A percentile compares a stretch with the other conserved stretches of the same genome.
phyloP scores from a whole-genome alignment of 768 basidiomycete species.

The Phlegmacium glaucopus region DNA sequence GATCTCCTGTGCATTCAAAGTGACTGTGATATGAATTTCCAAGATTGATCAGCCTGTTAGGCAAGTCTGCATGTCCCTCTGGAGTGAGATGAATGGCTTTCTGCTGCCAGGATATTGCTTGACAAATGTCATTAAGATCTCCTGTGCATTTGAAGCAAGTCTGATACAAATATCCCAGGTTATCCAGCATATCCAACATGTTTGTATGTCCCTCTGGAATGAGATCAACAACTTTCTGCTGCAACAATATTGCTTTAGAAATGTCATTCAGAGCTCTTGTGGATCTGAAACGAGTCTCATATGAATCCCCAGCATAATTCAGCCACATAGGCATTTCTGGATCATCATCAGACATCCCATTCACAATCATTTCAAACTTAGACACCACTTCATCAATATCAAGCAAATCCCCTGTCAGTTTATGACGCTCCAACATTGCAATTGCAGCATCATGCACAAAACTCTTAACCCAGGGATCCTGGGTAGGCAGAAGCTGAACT shows the following conservation, averaged over 20 bases:
- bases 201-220: background rate
- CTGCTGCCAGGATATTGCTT: slow-evolving; percentile 5
- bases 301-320: slow-evolving; percentile 8
- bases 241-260: slow-evolving; percentile 8
- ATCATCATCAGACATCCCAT: no score
- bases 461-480: no score
- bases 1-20: background rate
- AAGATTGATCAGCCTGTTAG: slow-evolving; percentile 2
- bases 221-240: background rate
- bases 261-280: slow-evolving; percentile 10
- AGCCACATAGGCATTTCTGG: background rate
- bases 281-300: slow-evolving; percentile 12
- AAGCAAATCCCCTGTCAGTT: no score
- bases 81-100: slow-evolving; percentile 6
- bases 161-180: background rate
- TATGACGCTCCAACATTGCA: no score
- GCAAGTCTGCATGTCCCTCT: background rate
- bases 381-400: no score
- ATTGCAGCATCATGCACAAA: no score
- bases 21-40: slow-evolving; percentile 1
- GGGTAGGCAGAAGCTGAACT: no score
- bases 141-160: slow-evolving; percentile 4
- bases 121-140: slow-evolving; percentile 11
- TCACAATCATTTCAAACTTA: no score
- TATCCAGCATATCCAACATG: background rate